phyloP scores from a whole-genome alignment of 345 rosid species.

The Streptanthus diversifolius region DNA sequence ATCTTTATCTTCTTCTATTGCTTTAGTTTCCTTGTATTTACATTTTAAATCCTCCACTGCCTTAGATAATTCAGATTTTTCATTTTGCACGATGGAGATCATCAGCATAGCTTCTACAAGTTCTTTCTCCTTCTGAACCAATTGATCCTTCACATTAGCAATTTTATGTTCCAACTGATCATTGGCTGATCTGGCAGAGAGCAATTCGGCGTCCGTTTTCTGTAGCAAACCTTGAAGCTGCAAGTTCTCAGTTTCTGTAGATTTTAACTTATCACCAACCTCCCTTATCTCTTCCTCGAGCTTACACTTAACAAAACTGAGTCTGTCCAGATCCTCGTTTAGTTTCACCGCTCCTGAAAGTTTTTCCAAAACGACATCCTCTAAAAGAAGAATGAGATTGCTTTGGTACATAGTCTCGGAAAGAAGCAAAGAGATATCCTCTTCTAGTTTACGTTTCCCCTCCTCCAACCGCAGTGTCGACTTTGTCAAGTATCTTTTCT shows the following conservation, averaged over 20 bases:
- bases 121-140: constrained; percentile 45
- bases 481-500: constrained; percentile 46
- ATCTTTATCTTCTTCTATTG: constrained; percentile 44
- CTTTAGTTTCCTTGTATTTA: constrained; percentile 54
- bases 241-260: constrained; percentile 36
- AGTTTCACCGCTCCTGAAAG: constrained; percentile 45
- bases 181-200: constrained; percentile 40
- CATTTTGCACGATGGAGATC: constrained; percentile 37
- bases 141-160: constrained; percentile 39
- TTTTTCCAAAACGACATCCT: constrained; percentile 45
- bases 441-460: constrained; percentile 56
- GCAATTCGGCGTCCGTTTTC: constrained; percentile 40
- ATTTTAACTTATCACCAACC: constrained; percentile 43
- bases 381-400: constrained; percentile 51
- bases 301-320: constrained; percentile 44
- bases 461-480: constrained; percentile 42
- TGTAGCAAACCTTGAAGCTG: constrained; percentile 40
- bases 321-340: constrained; percentile 39
- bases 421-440: constrained; percentile 47
- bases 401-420: constrained; percentile 53
- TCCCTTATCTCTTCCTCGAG: constrained; percentile 50
- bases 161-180: constrained; percentile 48
- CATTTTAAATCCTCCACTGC: constrained; percentile 53
- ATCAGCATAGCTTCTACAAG: constrained; percentile 44
- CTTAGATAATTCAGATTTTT: constrained; percentile 42